phyloP scores from a whole-genome alignment of 2,329 filamentous ascomycete genomes.

The Trichoderma arundinaceum region DNA sequence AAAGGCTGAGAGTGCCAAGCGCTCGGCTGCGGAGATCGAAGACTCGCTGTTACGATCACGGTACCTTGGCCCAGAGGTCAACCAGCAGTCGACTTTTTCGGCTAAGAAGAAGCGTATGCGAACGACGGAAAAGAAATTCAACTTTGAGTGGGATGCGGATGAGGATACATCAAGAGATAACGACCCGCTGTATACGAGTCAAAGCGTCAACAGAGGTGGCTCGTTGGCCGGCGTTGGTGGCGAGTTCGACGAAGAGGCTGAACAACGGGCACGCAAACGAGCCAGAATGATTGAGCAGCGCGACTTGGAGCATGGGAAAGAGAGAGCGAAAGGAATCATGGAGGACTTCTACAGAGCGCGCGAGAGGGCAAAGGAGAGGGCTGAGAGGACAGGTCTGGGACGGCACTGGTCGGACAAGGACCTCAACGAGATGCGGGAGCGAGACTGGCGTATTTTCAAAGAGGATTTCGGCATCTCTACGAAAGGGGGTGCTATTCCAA shows the following conservation, averaged over 20 bases:
- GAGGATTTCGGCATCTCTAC: conserved; percentile 97
- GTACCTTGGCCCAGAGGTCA: conserved; percentile 91
- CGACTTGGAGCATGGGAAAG: conserved; percentile 75
- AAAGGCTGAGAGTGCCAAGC: conserved; percentile 46
- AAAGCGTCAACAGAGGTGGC: conserved; percentile 42
- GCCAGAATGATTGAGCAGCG: conserved; percentile 74
- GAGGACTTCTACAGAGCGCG: conserved; percentile 76
- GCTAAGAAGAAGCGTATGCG: conserved; percentile 94
- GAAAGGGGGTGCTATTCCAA: conserved; percentile 88
- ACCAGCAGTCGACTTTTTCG: conserved; percentile 82
- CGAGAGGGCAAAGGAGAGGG: conserved; percentile 71
- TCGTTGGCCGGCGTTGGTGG: conserved; percentile 57
- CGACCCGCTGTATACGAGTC: conserved; percentile 72
- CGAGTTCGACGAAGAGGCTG: conserved; percentile 59
- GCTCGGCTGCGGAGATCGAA: conserved; percentile 67
- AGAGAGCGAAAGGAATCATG: conserved; percentile 78
- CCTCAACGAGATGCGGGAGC: conserved; percentile 90
- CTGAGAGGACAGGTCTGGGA: conserved; percentile 75
- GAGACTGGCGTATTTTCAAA: conserved; percentile 99
- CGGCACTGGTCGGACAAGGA: conserved; percentile 97
- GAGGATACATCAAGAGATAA: conserved; percentile 77
- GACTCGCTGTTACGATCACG: conserved; percentile 75
- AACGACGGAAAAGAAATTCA: conserved; percentile 96
- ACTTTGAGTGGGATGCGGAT: conserved; percentile 95
- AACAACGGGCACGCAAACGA: conserved; percentile 61